Percentiles rank a stretch among this genome's conserved stretches.
phyloP scores from a whole-genome alignment of 2,329 filamentous ascomycete species.

The Thelonectria olida region DNA sequence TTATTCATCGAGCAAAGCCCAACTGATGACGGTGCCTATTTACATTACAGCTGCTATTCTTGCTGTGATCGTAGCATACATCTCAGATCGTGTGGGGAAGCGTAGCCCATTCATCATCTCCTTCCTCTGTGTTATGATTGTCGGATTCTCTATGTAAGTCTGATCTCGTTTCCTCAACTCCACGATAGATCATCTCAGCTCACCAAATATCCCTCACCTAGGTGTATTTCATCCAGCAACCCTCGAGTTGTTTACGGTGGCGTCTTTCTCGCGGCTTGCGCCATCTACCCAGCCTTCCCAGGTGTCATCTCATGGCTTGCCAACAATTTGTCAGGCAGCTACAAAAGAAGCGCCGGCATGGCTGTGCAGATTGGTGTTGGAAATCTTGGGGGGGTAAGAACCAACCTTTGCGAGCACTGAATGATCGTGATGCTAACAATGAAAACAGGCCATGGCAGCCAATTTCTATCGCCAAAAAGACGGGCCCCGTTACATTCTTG shows the following conservation, averaged over 20 bases:
- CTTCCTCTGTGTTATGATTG: slow-evolving; percentile 61
- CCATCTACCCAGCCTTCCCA: slow-evolving; percentile 82
- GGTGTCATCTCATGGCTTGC: slow-evolving; percentile 82
- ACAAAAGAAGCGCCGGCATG: slow-evolving; percentile 74
- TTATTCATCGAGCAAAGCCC: slow-evolving; percentile 65
- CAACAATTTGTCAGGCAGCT: slow-evolving; percentile 76
- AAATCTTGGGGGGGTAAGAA: slow-evolving; percentile 12
- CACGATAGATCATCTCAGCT: not conserved
- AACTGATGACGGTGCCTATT: slow-evolving; percentile 71
- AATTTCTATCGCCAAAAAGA: slow-evolving; percentile 18
- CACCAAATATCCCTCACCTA: slow-evolving; percentile 37
- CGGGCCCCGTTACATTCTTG: slow-evolving; percentile 10
- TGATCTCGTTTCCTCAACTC: not conserved
- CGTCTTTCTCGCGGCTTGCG: slow-evolving; percentile 81
- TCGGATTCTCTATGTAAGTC: slow-evolving; percentile 65
- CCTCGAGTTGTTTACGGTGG: slow-evolving; percentile 75
- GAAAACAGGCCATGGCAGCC: slow-evolving; percentile 11
- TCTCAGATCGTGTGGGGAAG: slow-evolving; percentile 64
- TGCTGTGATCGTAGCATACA: slow-evolving; percentile 61
- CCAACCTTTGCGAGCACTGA: not conserved
- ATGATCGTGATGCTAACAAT: not conserved
- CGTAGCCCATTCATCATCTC: slow-evolving; percentile 64
- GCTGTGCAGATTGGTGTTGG: slow-evolving; percentile 63
- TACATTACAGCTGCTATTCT: slow-evolving; percentile 71
- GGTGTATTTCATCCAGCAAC: slow-evolving; percentile 66